A percentile compares a stretch with the other conserved stretches of the same genome.
Conservation (phyloP, 2,329 filamentous ascomycete genomes). For the Stylonectria norvegica region DNA sequence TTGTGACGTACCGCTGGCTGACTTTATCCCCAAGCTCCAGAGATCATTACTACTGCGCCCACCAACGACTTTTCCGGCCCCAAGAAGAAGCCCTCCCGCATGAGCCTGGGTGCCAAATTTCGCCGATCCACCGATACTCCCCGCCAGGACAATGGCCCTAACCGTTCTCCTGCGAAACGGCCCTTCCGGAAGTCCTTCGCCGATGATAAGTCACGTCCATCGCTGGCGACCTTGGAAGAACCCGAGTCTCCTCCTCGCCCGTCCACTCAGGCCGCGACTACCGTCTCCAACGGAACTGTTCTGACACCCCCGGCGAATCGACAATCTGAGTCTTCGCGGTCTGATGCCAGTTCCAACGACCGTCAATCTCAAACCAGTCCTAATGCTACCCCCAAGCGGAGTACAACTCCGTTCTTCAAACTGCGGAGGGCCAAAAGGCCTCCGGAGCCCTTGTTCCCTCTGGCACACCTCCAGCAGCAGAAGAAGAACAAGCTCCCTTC, state of each 20-base stretch:
- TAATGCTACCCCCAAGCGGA: constrained; percentile 58
- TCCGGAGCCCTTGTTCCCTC: constrained; percentile 74
- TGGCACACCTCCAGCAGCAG: constrained; percentile 76
- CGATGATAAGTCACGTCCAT: constrained; percentile 30
- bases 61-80: constrained; percentile 59
- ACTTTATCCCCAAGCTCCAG: constrained; percentile 48
- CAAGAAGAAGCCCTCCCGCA: constrained; percentile 54
- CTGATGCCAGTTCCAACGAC: constrained; percentile 77
- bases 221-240: constrained; percentile 52
- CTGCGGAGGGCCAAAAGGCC: constrained; percentile 75
- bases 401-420: constrained; percentile 74
- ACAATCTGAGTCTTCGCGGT: constrained; percentile 75
- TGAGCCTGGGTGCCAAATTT: constrained; percentile 51
- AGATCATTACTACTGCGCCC: constrained; percentile 90
- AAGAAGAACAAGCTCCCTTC: constrained; percentile 55
- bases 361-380: constrained; percentile 57
- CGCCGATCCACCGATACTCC: constrained; percentile 51
- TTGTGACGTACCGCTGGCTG: constrained; percentile 9
- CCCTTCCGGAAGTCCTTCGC: constrained; percentile 44
- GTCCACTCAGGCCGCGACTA: constrained; percentile 27
- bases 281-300: constrained; percentile 35
- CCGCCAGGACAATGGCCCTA: constrained; percentile 16
- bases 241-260: constrained; percentile 36
- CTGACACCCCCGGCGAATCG: constrained; percentile 49
- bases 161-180: constrained; percentile 14